Evolutionary conservation across 768 basidiomycete species (phyloP), one percentile per base, ranked within the genome.

Genomic region (Kwoniella mangroviensis): DNA sequence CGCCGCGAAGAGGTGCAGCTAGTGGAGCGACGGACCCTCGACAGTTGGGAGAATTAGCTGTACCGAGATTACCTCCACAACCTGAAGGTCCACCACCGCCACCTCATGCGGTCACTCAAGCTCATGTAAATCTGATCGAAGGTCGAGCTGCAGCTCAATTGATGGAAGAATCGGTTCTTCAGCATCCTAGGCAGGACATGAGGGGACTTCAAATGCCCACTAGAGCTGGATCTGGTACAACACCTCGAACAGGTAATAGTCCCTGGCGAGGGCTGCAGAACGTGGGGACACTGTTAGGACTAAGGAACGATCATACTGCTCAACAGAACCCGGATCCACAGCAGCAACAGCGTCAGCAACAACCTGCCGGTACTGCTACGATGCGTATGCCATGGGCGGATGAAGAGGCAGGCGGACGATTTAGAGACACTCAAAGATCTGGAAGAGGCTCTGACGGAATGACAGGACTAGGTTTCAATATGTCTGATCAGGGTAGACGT

Each of bases 201-300:
- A 60, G 58, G 40, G 21, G 41, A 6, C 6, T 10, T 9, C 13
- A 49, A 4, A 10, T 7, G 11, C 17, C 62, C 19, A 45, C 7
- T 22, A 4, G 34, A 24, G 24, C 22, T 22, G 45, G 43, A 53
- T 7, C 56, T 26, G 49, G 52, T 2, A 24, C 60, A 45, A 17
- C 10, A 24, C 53, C 40, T 3, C 43, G 66, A 61, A 21, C 43
- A 28, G 58, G 26, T 0, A 60, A 68, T 0, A 60, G 63, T 24
- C 52, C 67, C 19, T 68, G 67, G 67, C 67, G 67, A 21, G 45
- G 60, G 54, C 34, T 68, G 1, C 67, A 68, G 24, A 64, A 69
- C 22, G 68, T 69, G 11, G 68, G 68, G n/a, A 56, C 68, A 15
- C 42, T 69, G 12, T 28, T 69, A 15, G 68, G 68, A n/a, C 41